These are phyloP conservation scores for Apiospora sp. DNA, from an alignment of 2,329 filamentous ascomycete species.

Conservation along the genomic window DNA sequence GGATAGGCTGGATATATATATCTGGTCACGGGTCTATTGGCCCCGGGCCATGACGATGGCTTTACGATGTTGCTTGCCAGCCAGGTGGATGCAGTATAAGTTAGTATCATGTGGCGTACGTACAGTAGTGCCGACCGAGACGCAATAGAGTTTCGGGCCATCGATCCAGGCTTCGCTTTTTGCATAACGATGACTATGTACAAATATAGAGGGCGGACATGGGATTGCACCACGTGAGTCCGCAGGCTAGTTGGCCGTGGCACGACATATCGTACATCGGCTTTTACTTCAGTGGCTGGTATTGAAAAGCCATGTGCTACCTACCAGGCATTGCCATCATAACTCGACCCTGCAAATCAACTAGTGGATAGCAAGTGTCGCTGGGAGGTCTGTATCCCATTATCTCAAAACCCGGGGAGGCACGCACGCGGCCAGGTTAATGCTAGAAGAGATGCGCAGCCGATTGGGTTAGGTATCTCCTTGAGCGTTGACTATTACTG, in stretches of 20 bases:
- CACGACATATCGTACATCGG: neutral
- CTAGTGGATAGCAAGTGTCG: neutral
- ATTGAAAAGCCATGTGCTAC: too few species aligned
- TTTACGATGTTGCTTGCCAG: neutral
- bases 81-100: neutral
- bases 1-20: neutral
- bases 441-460: neutral
- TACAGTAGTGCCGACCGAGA: neutral
- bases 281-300: neutral
- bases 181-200: neutral
- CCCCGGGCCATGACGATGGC: conserved; percentile 1
- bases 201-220: neutral
- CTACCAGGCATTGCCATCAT: too few species aligned
- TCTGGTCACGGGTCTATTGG: neutral
- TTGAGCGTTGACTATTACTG: neutral
- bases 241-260: neutral
- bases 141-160: neutral
- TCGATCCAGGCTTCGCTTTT: neutral
- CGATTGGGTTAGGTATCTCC: neutral
- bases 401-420: neutral
- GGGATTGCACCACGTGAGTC: neutral
- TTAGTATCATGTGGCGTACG: too few species aligned
- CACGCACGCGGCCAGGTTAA: neutral
- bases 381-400: neutral
- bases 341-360: too few species aligned